Conservation (phyloP, 1,139 yeast species). For the Candida sojae region DNA sequence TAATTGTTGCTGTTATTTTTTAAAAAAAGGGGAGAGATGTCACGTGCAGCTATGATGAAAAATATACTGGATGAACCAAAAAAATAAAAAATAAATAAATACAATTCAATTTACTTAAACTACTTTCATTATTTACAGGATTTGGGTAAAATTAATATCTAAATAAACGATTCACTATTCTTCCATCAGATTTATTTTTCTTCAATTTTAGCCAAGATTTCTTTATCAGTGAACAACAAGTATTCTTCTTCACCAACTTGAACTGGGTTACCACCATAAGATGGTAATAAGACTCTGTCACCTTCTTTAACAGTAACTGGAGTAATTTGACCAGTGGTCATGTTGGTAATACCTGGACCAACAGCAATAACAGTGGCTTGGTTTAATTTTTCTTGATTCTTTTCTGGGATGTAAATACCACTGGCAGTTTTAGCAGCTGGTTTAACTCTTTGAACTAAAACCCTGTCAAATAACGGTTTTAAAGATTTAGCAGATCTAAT, state of each 20-base stretch:
- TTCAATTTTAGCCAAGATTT: constrained; percentile 87
- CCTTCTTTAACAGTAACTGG: constrained; percentile 80
- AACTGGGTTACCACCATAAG: constrained; percentile 84
- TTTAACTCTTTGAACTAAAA: constrained; percentile 90
- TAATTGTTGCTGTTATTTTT: background rate
- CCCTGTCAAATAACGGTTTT: constrained; percentile 92
- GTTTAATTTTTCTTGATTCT: constrained; percentile 91
- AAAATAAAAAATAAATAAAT: no score
- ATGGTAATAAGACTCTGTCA: constrained; percentile 91
- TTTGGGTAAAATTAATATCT: background rate
- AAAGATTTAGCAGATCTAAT: constrained; percentile 86
- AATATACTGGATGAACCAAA: background rate
- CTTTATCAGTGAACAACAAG: constrained; percentile 83
- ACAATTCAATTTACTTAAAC: background rate
- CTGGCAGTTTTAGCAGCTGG: constrained; percentile 92
- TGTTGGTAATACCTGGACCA: constrained; percentile 78
- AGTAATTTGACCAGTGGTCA: constrained; percentile 63
- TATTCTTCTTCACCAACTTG: constrained; percentile 84
- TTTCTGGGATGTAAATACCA: constrained; percentile 95
- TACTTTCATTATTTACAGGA: constrained; percentile 2
- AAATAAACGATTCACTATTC: no score
- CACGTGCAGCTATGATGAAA: background rate
- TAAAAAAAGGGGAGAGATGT: background rate
- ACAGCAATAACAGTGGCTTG: constrained; percentile 79
- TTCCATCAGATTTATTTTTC: constrained; percentile 14